Base-by-base conservation (phyloP, 2,329 filamentous ascomycete species). In the Fusarium globosum region DNA sequence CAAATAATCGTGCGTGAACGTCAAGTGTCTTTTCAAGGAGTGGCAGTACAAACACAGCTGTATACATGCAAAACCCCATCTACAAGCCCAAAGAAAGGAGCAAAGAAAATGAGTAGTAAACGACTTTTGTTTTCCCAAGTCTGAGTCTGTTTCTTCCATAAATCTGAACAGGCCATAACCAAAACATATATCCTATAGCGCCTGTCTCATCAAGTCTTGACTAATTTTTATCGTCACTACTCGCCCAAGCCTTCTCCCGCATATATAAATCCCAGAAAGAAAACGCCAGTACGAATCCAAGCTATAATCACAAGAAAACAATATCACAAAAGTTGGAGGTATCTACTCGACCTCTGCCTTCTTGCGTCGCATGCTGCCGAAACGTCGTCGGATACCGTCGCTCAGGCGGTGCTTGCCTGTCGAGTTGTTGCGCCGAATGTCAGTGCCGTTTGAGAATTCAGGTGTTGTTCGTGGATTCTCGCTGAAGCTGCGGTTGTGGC, bases 361-460 rank as follows among this genome's bases (percentile, higher is more conserved):
- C 80, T 83, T 87, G 60, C 83, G 82, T 51, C 86, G 83, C 59
- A 90, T 76, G 74, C 86, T 88, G 33, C 87, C 88, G 59, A 90
- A 84, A 21, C 88, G 84, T 46, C 84, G 82, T 82, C 86, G 89
- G 46, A 91, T 74, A 5, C 87, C 88, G 35, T 88, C 86, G 18
- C 85, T 81, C 13, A 89, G 59, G 36, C 81, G 80, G 65, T 84
- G 71, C 26, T 67, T 84, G 36, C 86, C 83, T 1, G 84, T 84
- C 1, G 83, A 85, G 74, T 82, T 81, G 57, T 82, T 82, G 39
- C 85, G 81, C 21, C 77, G 77, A 14, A 85, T 61, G 7, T 79
- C 79, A 33, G 72, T 69, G 33, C 71, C 72, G 52, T 75, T 76
- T 13, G 76, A 69, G 38, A 75, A 71, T 42, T 69, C 71, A 35